A percentile compares a stretch with the other conserved stretches of the same genome.
Evolutionary conservation across 2,329 filamentous ascomycete genomes (phyloP).

Genomic region (Neocucurbitaria cava): DNA sequence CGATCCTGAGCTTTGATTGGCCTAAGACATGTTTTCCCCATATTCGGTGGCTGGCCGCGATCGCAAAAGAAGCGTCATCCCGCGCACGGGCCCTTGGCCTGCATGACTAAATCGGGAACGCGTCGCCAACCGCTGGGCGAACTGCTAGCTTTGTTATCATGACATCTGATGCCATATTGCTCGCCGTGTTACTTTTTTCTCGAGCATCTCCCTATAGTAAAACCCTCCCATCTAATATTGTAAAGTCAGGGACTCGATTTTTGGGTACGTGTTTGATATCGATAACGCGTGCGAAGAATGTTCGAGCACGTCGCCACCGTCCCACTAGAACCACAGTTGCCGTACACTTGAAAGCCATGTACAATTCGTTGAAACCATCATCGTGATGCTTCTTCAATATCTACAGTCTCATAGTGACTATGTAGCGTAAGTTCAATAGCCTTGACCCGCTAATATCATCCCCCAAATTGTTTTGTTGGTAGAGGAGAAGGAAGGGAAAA

Average conservation of each 20-base stretch:
- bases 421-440: too few species aligned
- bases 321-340: neutral
- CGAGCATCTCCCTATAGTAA: too few species aligned
- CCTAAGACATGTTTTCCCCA: slow-evolving; percentile 25
- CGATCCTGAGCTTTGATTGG: slow-evolving; percentile 37
- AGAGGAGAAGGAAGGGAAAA: too few species aligned
- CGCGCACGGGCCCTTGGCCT: slow-evolving; percentile 26
- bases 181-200: neutral
- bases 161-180: neutral
- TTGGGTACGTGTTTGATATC: neutral
- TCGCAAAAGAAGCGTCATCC: slow-evolving; percentile 39
- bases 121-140: neutral
- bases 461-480: too few species aligned
- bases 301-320: neutral
- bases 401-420: too few species aligned
- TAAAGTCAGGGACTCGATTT: neutral
- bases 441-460: too few species aligned
- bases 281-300: neutral
- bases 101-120: slow-evolving; percentile 1
- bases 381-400: too few species aligned
- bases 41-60: slow-evolving; percentile 24
- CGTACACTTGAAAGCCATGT: neutral
- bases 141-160: too few species aligned
- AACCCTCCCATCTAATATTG: too few species aligned
- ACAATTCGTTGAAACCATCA: neutral